These are phyloP conservation scores for Kandelia obovata DNA, from an alignment of 345 rosid genomes.

Conservation along the genomic window DNA sequence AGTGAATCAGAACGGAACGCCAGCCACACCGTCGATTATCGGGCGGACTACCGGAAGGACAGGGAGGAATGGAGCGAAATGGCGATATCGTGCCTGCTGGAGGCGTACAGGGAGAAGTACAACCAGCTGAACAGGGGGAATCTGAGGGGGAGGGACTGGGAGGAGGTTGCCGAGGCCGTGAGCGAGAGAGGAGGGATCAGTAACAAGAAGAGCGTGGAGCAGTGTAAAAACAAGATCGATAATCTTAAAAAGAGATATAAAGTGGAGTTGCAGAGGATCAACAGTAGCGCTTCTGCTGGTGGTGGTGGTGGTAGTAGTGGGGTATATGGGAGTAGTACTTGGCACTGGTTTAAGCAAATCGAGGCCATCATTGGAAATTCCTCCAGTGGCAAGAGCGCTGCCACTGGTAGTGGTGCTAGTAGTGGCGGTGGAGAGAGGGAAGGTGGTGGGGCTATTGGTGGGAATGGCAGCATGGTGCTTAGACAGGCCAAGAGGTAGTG, in stretches of 20 bases:
- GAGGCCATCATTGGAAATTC: conserved; percentile 74
- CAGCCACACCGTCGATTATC: neutral
- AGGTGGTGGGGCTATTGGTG: conserved; percentile 12
- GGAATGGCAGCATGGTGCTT: neutral
- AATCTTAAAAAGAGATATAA: conserved; percentile 88
- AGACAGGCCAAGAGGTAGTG: no score
- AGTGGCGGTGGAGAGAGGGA: conserved; percentile 8
- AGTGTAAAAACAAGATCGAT: conserved; percentile 90
- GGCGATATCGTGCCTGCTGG: conserved; percentile 70
- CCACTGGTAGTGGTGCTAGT: conserved; percentile 2
- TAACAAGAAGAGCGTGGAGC: conserved; percentile 62
- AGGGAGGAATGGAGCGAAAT: conserved; percentile 94
- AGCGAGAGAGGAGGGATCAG: conserved; percentile 54
- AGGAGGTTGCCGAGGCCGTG: conserved; percentile 80
- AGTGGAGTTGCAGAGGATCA: conserved; percentile 74
- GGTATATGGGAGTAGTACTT: conserved; percentile 54
- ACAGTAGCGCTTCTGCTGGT: conserved; percentile 6
- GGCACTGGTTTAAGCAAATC: conserved; percentile 93
- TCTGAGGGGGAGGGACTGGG: conserved; percentile 91
- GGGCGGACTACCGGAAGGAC: conserved; percentile 65
- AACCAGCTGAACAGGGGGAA: conserved; percentile 77
- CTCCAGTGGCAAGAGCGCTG: neutral
- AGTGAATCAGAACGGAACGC: conserved; percentile 6
- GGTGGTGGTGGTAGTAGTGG: neutral
- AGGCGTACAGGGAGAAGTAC: conserved; percentile 78